Base-by-base conservation (phyloP, 2,329 filamentous ascomycete species). In the Pleurostoma richardsiae region DNA sequence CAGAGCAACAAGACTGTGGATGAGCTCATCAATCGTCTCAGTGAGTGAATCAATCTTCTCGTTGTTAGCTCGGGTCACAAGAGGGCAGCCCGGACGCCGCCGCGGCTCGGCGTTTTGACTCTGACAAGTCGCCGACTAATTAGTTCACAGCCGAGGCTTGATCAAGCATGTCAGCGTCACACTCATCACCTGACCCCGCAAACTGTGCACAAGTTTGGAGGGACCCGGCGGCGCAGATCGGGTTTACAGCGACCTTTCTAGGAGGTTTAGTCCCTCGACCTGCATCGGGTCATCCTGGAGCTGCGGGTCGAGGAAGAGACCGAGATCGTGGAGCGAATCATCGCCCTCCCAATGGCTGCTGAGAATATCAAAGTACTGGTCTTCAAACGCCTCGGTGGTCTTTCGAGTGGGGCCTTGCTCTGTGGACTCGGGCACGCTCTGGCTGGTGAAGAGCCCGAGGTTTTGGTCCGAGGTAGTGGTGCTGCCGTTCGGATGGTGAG, bases 291-390 rank as follows among this genome's bases (percentile, higher is more conserved):
- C 61, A 8, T 65, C 59, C 27, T 30, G 45, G 8, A 40, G 30
- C 8, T 46, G 46, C 2, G 59, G 58, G 33, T 63, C 60, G 8
- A 68, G 29, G 10, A 68, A 65, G 19, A 64, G 30, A 3, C 62
- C 56, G 40, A 67, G 50, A 49, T 66, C 64, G 19, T 58, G 63
- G 10, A 67, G 46, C 1, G 59, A 58, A 43, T 67, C 61, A 36
- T 67, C 63, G 1, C 64, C 64, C 40, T 67, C 64, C 59, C 64
- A 66, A 10, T 62, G 57, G 19, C 61, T 64, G 28, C 65, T 54
- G 42, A 68, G 52, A 30, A 49, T 33, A 19, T 57, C 61, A 29
- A 66, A 63, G 43, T 68, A 66, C 36, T 65, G 64, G 31, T 67
- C 62, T 27, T 65, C 63, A 28, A 63, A 61, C 1, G 58, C 47